Conservation (phyloP, 495 filamentous ascomycete genomes). For the Annulohypoxylon stygium region DNA sequence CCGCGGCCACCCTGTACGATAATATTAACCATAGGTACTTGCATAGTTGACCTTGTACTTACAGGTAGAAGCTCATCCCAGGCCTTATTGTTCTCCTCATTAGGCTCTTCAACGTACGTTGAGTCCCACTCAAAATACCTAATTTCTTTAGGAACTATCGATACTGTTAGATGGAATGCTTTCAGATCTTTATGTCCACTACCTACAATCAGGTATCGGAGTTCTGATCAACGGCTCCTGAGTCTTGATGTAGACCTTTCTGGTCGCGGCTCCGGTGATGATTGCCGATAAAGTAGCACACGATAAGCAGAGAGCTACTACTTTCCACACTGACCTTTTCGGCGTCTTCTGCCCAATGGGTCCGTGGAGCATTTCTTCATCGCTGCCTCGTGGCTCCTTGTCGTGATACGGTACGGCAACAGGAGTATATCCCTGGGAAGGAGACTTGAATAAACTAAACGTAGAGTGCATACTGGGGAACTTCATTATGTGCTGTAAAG, state of each 20-base stretch:
- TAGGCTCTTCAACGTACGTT: not conserved
- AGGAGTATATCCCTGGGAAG: not conserved
- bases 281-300: not conserved
- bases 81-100: constrained; percentile 2
- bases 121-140: not conserved
- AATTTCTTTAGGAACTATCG: not conserved
- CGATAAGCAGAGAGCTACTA: not conserved
- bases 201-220: not conserved
- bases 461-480: not conserved
- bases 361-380: not conserved
- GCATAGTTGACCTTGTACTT: not conserved
- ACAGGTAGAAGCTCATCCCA: not conserved
- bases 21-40: not conserved
- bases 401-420: not conserved
- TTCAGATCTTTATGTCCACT: not conserved
- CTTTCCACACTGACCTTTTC: not conserved
- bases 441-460: not conserved
- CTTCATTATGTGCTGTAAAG: not conserved
- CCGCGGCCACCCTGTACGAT: not conserved
- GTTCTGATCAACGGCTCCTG: not conserved
- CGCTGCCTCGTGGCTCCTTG: not conserved
- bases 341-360: not conserved
- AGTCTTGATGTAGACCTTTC: not conserved
- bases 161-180: not conserved
- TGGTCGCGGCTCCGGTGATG: not conserved